Conservation (phyloP, 2,329 filamentous ascomycete genomes). For the Fusarium sterilihyphosum region DNA sequence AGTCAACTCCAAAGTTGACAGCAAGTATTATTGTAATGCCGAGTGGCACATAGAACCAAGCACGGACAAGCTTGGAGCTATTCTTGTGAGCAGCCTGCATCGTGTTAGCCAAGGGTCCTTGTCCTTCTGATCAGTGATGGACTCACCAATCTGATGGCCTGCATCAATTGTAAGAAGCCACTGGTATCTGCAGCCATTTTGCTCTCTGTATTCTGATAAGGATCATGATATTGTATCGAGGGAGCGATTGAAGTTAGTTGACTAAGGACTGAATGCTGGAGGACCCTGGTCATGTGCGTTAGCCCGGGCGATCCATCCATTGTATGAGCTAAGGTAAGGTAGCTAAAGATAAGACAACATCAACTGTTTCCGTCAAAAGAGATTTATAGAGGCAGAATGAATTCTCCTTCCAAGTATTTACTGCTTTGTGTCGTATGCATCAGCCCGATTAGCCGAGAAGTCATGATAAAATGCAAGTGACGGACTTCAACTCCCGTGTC, state of each 20-base stretch:
- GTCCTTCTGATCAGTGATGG: background rate
- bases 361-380: background rate
- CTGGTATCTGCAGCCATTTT: conserved; percentile 30
- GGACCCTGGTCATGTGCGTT: conserved; percentile 23
- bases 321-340: background rate
- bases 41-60: conserved; percentile 62
- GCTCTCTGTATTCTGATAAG: background rate
- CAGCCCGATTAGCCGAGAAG: background rate
- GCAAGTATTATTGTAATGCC: conserved; percentile 54
- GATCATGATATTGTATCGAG: conserved; percentile 2
- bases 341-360: background rate
- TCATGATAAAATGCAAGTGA: background rate
- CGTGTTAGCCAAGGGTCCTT: conserved; percentile 8
- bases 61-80: conserved; percentile 31
- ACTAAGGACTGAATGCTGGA: conserved; percentile 6
- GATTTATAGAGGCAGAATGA: background rate
- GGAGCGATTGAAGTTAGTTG: conserved; percentile 5
- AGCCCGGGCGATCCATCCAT: conserved; percentile 10
- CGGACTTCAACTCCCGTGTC: conserved; percentile 16
- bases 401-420: background rate
- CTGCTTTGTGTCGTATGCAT: background rate
- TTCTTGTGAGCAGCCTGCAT: conserved; percentile 31
- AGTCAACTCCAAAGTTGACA: conserved; percentile 56
- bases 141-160: conserved; percentile 38
- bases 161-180: conserved; percentile 26